These are phyloP conservation scores for Tylopilus intermedius DNA, from an alignment of 768 basidiomycete genomes.

Conservation along the genomic window DNA sequence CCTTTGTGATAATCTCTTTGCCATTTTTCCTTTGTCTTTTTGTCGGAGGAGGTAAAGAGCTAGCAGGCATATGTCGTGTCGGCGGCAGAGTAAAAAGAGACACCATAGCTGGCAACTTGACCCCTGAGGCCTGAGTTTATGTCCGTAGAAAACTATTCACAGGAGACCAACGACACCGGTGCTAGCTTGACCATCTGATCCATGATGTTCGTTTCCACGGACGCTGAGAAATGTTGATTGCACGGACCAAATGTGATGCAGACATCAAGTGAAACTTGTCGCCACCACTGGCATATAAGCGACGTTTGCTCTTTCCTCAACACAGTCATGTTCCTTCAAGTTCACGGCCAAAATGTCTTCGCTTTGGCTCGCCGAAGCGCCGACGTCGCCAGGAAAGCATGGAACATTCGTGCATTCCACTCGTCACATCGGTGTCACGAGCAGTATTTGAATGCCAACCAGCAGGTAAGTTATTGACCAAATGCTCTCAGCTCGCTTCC, in stretches of 20 bases:
- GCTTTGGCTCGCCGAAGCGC: constrained; percentile 4
- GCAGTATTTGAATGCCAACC: constrained; percentile 45
- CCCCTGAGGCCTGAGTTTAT: background rate
- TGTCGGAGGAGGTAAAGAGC: constrained; percentile 47
- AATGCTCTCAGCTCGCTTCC: background rate
- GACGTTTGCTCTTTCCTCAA: background rate
- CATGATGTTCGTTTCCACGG: no score
- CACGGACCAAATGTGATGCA: background rate
- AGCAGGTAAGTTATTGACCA: constrained; percentile 31
- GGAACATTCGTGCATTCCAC: constrained; percentile 33
- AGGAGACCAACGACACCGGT: no score
- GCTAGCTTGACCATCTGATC: no score
- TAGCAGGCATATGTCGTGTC: constrained; percentile 25
- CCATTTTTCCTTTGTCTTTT: constrained; percentile 47
- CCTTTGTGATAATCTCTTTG: constrained; percentile 30
- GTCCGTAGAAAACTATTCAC: no score
- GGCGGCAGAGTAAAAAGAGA: background rate
- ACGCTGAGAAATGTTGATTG: no score
- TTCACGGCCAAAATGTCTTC: constrained; percentile 3
- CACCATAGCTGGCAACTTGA: constrained; percentile 2
- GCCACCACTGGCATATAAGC: background rate
- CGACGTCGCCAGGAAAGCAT: constrained; percentile 14
- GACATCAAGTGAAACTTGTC: no score
- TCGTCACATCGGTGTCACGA: constrained; percentile 29
- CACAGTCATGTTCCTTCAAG: constrained; percentile 12